Evolutionary conservation across 208 protist species (phyloP), one percentile per base, ranked within the genome.

Genomic region (Trypanosomatidae sp.): DNA sequence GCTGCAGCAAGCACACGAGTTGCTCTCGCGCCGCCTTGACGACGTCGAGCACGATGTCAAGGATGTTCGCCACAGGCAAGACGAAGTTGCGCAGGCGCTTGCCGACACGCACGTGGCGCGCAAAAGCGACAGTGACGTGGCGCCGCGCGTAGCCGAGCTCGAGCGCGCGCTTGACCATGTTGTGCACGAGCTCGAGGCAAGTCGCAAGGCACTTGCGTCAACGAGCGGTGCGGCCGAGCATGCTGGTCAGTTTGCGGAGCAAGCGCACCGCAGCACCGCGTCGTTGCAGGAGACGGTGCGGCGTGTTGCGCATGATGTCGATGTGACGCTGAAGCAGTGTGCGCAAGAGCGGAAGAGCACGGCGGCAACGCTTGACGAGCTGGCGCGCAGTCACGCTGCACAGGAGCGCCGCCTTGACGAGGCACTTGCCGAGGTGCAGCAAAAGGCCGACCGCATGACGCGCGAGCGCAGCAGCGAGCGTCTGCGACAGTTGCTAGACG

Each of bases 401-500:
- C 41, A 77, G 16, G 71, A 80, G 27, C 44, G 63, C 18, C 56
- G 58, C 33, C 43, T 85, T 30, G 54, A 45, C 8, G 72, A 73
- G 2, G 72, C 56, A 0, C 47, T 82, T 15, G 52, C 60, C 11
- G 60, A 79, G 18, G 11, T 83, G 4, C 59, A 76, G 23, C 45
- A 63, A 32, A 43, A 61, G 7, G 63, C 64, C 1, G 59, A 71
- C 13, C 68, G 56, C 27, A 44, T 84, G 8, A 55, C 60, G 25
- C 48, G 58, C 7, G 56, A 72, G 32, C 71, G 43, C 33, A 63
- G 69, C 3, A 48, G 71, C 2, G 71, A 67, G 42, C 56, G 57
- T 18, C 59, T 90, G 23, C 61, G 61, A 0, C 58, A 71, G 16
- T 69, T 79, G 69, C 45, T 90, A 24, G 67, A 85, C 25, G 81